Conservation (phyloP, 768 basidiomycete genomes). For the Macrolepiota fuliginosa region DNA sequence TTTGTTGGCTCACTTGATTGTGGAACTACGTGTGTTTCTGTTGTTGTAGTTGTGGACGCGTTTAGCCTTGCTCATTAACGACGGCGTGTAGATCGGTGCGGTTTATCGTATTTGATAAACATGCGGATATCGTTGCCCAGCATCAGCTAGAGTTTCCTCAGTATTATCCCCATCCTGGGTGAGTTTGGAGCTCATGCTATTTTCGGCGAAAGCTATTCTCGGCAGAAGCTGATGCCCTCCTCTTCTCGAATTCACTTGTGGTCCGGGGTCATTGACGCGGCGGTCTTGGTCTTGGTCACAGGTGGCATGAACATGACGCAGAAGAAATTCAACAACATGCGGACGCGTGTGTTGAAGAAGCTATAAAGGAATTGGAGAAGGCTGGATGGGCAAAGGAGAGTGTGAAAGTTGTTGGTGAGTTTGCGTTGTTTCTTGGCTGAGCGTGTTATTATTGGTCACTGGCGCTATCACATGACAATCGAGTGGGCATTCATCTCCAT, state of each 20-base stretch:
- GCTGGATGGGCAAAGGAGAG: slow-evolving; percentile 77
- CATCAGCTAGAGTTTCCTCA: slow-evolving; percentile 94
- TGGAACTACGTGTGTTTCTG: slow-evolving; percentile 79
- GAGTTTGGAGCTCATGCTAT: slow-evolving; percentile 19
- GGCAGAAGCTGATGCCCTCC: not conserved
- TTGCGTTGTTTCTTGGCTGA: not conserved
- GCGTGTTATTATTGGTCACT: not conserved
- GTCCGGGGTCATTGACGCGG: not conserved
- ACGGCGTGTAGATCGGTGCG: slow-evolving; percentile 66
- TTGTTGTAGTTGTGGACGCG: not conserved
- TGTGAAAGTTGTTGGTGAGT: slow-evolving; percentile 88
- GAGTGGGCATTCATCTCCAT: not conserved
- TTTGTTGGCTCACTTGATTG: slow-evolving; percentile 94
- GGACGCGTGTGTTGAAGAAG: slow-evolving; percentile 70
- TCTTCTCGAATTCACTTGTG: not conserved
- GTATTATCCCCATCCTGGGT: slow-evolving; percentile 89
- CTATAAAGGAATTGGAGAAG: slow-evolving; percentile 66
- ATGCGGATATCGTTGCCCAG: slow-evolving; percentile 85
- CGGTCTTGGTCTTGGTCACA: slow-evolving; percentile 22
- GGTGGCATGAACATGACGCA: slow-evolving; percentile 97
- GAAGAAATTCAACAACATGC: slow-evolving; percentile 76
- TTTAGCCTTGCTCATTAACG: not conserved
- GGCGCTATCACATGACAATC: slow-evolving; percentile 16
- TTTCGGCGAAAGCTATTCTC: not conserved
- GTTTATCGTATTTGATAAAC: slow-evolving; percentile 87